A percentile compares a stretch with the other conserved stretches of the same genome.
Conservation (phyloP, 129 eudicot genomes). For the Flaveria bidentis region DNA sequence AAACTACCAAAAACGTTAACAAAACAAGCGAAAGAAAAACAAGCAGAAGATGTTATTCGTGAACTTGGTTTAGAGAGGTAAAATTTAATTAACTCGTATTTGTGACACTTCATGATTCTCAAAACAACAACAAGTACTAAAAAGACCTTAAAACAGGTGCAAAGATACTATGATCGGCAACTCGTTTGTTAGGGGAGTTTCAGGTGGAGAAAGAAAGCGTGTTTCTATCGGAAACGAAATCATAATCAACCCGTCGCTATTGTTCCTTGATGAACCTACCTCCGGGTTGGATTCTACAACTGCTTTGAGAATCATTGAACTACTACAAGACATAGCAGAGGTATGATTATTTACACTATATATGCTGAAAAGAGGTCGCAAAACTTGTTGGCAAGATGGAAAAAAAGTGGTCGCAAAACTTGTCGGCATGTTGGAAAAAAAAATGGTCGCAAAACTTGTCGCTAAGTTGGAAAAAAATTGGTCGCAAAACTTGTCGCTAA, state of each 20-base stretch:
- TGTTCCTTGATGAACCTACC: constrained; percentile 46
- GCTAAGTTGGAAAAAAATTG: too few relatives aligned
- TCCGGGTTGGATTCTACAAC: constrained; percentile 58
- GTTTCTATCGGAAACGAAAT: constrained; percentile 57
- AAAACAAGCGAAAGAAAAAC: constrained; percentile 39
- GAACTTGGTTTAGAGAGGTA: constrained; percentile 52
- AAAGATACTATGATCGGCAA: constrained; percentile 49
- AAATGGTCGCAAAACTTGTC: too few relatives aligned
- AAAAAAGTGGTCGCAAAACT: too few relatives aligned
- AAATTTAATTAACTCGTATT: background rate
- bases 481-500: too few relatives aligned
- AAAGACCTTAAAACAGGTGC: constrained; percentile 30
- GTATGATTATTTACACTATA: constrained; percentile 6
- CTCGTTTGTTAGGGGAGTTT: constrained; percentile 45
- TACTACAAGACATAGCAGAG: constrained; percentile 41
- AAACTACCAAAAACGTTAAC: constrained; percentile 40
- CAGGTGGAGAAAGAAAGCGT: constrained; percentile 64
- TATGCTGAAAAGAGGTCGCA: too few relatives aligned
- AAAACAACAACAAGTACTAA: background rate
- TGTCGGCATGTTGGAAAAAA: too few relatives aligned
- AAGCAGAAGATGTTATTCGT: constrained; percentile 38
- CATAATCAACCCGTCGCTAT: constrained; percentile 49
- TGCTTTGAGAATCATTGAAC: constrained; percentile 43
- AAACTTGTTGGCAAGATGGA: too few relatives aligned
- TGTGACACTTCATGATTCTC: background rate